Conservation (phyloP, 2,329 filamentous ascomycete species). For the Colletotrichum cereale region DNA sequence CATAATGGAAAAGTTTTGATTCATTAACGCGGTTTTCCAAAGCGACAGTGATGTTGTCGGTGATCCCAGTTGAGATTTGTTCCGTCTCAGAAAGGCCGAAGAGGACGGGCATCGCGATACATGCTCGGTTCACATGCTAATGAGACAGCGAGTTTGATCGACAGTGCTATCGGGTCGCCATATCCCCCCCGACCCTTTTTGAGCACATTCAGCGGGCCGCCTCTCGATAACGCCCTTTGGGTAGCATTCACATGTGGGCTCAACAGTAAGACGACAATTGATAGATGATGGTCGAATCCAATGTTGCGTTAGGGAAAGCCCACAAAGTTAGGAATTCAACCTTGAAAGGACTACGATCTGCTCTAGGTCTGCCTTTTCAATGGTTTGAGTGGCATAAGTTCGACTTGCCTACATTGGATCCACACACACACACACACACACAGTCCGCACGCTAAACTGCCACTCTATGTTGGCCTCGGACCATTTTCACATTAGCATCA, state of each 20-base stretch:
- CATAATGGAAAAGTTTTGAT: constrained; percentile 31
- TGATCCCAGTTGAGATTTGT: neutral
- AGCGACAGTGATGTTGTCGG: neutral
- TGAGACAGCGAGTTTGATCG: neutral
- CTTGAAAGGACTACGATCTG: neutral
- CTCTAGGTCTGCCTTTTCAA: neutral
- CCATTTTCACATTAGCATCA: neutral
- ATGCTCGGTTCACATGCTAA: neutral
- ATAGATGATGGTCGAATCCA: neutral
- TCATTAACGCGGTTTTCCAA: neutral
- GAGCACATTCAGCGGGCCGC: neutral
- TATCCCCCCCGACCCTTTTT: too few species aligned
- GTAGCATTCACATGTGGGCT: too few species aligned
- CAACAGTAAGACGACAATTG: neutral
- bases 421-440: neutral
- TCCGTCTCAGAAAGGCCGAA: neutral
- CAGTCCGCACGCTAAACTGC: neutral
- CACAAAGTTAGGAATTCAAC: neutral
- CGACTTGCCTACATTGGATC: neutral
- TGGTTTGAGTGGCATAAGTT: neutral
- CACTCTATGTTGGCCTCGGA: neutral
- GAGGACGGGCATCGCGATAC: neutral
- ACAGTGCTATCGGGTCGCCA: neutral
- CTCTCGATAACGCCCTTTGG: neutral
- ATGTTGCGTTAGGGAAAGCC: neutral